phyloP scores from a whole-genome alignment of 148 eudicot species.

The Diospyros kaki region DNA sequence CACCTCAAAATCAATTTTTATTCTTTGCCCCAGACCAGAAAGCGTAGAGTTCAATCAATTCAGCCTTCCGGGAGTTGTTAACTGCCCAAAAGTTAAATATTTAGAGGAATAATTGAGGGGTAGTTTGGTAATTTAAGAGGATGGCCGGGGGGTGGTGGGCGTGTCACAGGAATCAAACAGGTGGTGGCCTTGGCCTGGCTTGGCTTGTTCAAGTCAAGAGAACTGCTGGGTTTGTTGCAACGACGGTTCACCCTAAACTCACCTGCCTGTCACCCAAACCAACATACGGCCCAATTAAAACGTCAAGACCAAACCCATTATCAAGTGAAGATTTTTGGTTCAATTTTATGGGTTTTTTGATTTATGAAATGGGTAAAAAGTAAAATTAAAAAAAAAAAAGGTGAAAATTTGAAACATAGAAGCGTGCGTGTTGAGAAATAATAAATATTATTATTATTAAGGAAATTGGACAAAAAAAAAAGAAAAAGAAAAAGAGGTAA shows the following conservation, averaged over 20 bases:
- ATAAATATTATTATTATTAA: background rate
- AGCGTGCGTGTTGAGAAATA: no score
- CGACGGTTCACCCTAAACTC: background rate
- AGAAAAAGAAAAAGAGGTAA: background rate
- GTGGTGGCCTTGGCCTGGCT: background rate
- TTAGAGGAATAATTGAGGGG: background rate
- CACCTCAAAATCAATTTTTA: background rate
- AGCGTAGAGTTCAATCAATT: background rate
- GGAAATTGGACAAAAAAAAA: background rate
- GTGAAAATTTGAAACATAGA: no score
- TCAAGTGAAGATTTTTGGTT: no score
- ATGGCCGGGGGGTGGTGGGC: no score
- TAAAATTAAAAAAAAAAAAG: no score
- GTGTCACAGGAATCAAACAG: background rate
- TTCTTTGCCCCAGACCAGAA: background rate
- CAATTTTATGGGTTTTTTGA: no score
- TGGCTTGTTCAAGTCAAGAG: constrained; percentile 26
- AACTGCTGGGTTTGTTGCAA: constrained; percentile 22
- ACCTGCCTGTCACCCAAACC: background rate
- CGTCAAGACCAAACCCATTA: background rate
- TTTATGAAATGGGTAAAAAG: no score
- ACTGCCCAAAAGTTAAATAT: background rate
- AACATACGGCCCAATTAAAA: background rate
- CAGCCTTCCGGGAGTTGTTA: no score
- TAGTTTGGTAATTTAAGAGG: background rate